Base-by-base conservation (phyloP, 2,329 filamentous ascomycete species). In the Atkinsonella hypoxylon region DNA sequence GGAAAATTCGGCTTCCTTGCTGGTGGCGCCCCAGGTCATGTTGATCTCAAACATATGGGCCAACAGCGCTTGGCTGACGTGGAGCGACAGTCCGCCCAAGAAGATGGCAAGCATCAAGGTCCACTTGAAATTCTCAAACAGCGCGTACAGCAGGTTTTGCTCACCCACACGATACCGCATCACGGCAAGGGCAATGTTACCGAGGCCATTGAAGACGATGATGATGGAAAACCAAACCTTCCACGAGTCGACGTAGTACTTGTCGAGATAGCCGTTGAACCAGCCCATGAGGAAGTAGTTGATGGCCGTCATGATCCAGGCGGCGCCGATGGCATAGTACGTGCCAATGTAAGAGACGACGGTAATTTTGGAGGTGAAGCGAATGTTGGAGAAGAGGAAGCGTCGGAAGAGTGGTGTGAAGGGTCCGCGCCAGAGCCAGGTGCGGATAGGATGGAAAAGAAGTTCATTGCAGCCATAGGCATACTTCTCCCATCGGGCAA, bases 401-500 rank as follows among this genome's bases (percentile, higher is more conserved):
- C 70, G 75, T 54, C 82, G 77, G 76, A 91, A 91, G 4, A 91
- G 76, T 20, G 83, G 82, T 4, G 87, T 91, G 63, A 91, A 87
- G 30, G 87, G 87, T 0, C 87, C 87, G 15, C 75, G 78, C 62
- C 75, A 81, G 43, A 81, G 65, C 87, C 87, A 91, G 58, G 80
- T 81, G 53, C 78, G 77, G 53, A 91, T 72, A 3, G 87, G 87
- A 62, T 91, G 78, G 71, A 93, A 91, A 51, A 91, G 74, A 51
- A 91, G 73, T 69, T 90, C 87, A 64, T 86, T 87, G 68, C 87
- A 90, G 38, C 87, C 86, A 59, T 89, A 90, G 3, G 87, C 87
- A 63, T 89, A 89, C 67, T 91, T 91, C 62, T 91, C 87, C 87
- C 87, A 91, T 51, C 87, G 83, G 2, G 85, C 83, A 53, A 91